Conservation (phyloP, 2,329 filamentous ascomycete genomes). For the Chrysoporthe austroafricana region DNA sequence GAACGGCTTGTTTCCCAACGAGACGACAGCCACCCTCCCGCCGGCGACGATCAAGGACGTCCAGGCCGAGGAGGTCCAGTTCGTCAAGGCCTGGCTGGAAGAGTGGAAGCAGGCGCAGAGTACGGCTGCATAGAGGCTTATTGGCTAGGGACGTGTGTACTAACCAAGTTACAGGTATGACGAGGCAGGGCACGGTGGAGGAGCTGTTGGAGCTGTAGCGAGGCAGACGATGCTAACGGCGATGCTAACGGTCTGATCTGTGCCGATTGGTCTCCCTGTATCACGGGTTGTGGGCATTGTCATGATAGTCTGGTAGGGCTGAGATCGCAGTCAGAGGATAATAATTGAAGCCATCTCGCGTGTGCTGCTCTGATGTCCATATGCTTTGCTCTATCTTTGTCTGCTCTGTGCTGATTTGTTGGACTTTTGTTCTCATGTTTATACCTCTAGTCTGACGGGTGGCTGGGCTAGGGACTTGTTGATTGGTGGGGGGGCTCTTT, state of each 20-base stretch:
- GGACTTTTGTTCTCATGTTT: background rate
- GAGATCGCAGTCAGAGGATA: no score
- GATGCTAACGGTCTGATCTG: background rate
- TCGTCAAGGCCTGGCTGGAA: slow-evolving; percentile 69
- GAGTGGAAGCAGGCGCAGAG: slow-evolving; percentile 51
- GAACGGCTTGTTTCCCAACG: slow-evolving; percentile 66
- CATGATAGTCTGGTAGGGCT: background rate
- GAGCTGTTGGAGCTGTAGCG: slow-evolving; percentile 20
- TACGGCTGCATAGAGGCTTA: slow-evolving; percentile 16
- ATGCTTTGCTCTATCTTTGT: background rate
- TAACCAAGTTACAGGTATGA: slow-evolving; percentile 22
- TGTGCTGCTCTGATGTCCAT: background rate
- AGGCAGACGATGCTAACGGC: background rate
- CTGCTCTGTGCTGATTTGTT: no score
- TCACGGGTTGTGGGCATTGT: background rate
- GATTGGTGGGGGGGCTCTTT: no score
- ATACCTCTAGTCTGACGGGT: no score
- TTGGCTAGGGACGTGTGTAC: slow-evolving; percentile 10
- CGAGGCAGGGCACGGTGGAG: background rate
- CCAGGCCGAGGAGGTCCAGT: slow-evolving; percentile 61
- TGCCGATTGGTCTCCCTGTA: background rate
- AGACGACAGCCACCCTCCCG: slow-evolving; percentile 62
- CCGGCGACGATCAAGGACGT: slow-evolving; percentile 61
- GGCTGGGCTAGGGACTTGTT: no score
- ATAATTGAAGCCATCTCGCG: background rate